Conservation (phyloP, 805 yeast species). For the Groenewaldozyma tartarivorans region DNA sequence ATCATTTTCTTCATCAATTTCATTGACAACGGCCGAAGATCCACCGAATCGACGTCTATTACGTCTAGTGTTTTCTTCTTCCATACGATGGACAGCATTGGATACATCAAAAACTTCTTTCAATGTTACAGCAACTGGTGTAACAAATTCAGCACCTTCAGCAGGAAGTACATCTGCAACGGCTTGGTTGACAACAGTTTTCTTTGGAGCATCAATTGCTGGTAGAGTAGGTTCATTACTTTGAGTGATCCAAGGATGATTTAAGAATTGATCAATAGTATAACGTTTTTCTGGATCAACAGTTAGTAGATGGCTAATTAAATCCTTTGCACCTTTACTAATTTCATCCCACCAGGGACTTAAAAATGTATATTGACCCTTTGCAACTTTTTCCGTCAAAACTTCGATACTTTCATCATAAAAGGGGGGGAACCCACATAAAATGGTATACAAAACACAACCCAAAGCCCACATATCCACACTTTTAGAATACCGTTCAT, state of each 20-base stretch:
- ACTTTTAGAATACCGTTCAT: slow-evolving; percentile 82
- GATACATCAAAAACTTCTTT: slow-evolving; percentile 82
- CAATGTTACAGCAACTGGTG: slow-evolving; percentile 62
- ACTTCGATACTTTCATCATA: slow-evolving; percentile 73
- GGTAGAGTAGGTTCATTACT: slow-evolving; percentile 17
- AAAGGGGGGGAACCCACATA: slow-evolving; percentile 98
- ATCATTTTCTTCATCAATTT: slow-evolving; percentile 23
- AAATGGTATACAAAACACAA: slow-evolving; percentile 82
- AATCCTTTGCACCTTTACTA: slow-evolving; percentile 54
- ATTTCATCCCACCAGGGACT: slow-evolving; percentile 90
- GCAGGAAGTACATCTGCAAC: slow-evolving; percentile 1
- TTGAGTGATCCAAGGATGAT: slow-evolving; percentile 65
- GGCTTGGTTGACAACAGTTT: not conserved
- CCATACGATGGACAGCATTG: slow-evolving; percentile 76
- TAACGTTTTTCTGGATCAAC: slow-evolving; percentile 63
- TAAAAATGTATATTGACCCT: slow-evolving; percentile 65
- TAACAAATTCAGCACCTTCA: slow-evolving; percentile 17
- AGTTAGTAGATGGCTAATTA: slow-evolving; percentile 57
- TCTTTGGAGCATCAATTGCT: slow-evolving; percentile 20
- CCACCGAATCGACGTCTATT: slow-evolving; percentile 10
- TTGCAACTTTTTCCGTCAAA: slow-evolving; percentile 69
- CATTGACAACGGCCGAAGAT: slow-evolving; percentile 17
- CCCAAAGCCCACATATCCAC: slow-evolving; percentile 99
- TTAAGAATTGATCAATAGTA: slow-evolving; percentile 59
- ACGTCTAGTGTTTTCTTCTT: slow-evolving; percentile 44